Evolutionary conservation across 208 protist genomes (phyloP).

Genomic region (Sergeia podlipaevii): DNA sequence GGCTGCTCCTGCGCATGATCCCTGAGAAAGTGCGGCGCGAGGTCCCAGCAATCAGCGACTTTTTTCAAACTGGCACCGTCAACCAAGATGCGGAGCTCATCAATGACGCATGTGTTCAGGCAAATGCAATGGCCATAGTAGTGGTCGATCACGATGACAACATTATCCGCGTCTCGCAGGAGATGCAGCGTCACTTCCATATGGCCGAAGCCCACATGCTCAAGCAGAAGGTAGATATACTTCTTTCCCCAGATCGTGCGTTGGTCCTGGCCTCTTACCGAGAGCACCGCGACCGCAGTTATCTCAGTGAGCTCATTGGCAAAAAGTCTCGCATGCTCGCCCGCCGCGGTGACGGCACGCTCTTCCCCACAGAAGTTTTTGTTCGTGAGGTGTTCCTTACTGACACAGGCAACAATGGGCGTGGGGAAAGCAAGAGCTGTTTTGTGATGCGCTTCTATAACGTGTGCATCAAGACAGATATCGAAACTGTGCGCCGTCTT

Average conservation of each 20-base stretch:
- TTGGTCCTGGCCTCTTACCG: slow-evolving; percentile 11
- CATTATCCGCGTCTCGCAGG: not conserved
- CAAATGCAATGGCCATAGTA: not conserved
- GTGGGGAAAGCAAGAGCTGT: not conserved
- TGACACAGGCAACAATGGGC: not conserved
- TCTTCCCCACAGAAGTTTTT: slow-evolving; percentile 17
- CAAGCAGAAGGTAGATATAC: slow-evolving; percentile 6
- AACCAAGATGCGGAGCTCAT: slow-evolving; percentile 13
- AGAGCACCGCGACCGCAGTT: slow-evolving; percentile 2
- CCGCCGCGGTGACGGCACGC: slow-evolving; percentile 8
- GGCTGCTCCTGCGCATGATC: slow-evolving; percentile 28
- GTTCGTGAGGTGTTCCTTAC: slow-evolving; percentile 18
- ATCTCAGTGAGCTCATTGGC: slow-evolving; percentile 9
- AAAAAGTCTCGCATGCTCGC: not conserved
- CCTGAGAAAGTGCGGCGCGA: slow-evolving; percentile 8
- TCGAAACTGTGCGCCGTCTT: slow-evolving; percentile 10
- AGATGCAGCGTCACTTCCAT: not conserved
- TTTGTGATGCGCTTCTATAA: not conserved
- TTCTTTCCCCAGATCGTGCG: slow-evolving; percentile 12
- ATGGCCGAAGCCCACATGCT: not conserved
- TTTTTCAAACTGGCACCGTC: slow-evolving; percentile 17
- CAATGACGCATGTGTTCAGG: slow-evolving; percentile 1
- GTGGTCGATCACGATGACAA: slow-evolving; percentile 7
- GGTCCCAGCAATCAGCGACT: slow-evolving; percentile 21
- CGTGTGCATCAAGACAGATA: not conserved